Evolutionary conservation across 306 rosid species (phyloP), one percentile per base, ranked within the genome.

Genomic region (Lathyrus sativus): DNA sequence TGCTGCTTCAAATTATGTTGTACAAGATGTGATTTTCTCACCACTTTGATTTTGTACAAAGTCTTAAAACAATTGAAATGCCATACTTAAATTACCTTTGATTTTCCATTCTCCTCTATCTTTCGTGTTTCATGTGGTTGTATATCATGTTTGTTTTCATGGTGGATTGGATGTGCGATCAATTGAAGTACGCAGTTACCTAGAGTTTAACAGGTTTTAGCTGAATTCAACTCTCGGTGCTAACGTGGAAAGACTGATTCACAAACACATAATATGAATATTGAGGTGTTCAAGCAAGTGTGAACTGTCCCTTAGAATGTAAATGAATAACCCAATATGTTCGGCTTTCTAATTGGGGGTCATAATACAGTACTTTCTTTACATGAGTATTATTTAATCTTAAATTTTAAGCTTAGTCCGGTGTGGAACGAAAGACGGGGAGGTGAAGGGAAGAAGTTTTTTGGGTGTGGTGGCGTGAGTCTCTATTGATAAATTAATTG

Each of bases 41-140:
- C 56, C 41, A 80, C 45, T 55, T 55, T 76, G 46, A 31, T 77
- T 62, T 11, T 86, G 92, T 89, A 81, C 81, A 79, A 83, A 86
- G 79, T 80, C 70, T 76, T 65, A 74, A 78, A 73, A 72, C 65
- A 75, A 71, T 76, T 65, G 46, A 62, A 72, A 71, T 43, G 22
- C 14, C 55, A 45, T 54, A 42, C 37, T 39, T 60, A 0, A 56
- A 6, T 4, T 53, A 53, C 11, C 56, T 49, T 7, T 15, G 9
- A 17, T 8, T 49, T 17, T 49, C 11, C 56, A 18, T 17, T 49
- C 11, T 15, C 10, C 24, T 49, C 28, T 49, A 3, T 8, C 24
- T 48, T 15, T 7, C 55, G 3, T 17, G 56, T 49, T 17, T 49
- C 56, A 49, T 18, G 26, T 49, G 4, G 26, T 49, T 49, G 9